phyloP scores from a whole-genome alignment of 768 basidiomycete species.

The Leccinum variicolor region DNA sequence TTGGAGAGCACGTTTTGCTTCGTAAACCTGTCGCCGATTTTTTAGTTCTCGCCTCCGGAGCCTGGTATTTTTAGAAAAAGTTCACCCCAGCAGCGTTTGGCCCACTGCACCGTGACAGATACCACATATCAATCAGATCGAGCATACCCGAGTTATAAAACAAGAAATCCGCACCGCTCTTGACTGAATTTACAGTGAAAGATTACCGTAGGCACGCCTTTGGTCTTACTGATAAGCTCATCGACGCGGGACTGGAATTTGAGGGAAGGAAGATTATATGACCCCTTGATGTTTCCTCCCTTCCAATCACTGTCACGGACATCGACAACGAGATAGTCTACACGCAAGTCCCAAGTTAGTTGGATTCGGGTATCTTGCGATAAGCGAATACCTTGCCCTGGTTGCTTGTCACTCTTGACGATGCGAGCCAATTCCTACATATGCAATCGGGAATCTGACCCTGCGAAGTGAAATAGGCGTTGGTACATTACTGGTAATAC shows the following conservation, averaged over 20 bases:
- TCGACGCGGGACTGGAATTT: constrained; percentile 58
- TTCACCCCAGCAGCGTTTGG: constrained; percentile 72
- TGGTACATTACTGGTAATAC: constrained; percentile 21
- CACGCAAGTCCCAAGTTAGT: neutral
- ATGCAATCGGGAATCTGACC: constrained; percentile 10
- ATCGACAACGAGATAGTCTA: constrained; percentile 74
- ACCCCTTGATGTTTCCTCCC: constrained; percentile 75
- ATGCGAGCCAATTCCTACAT: constrained; percentile 64
- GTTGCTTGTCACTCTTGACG: constrained; percentile 61
- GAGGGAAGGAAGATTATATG: constrained; percentile 58
- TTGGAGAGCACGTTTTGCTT: constrained; percentile 52
- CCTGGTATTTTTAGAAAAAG: constrained; percentile 13
- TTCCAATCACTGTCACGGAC: constrained; percentile 80
- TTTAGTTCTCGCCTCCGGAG: constrained; percentile 1
- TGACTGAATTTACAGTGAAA: constrained; percentile 83
- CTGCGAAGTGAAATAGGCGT: neutral
- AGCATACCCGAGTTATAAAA: neutral
- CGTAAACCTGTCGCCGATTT: constrained; percentile 51
- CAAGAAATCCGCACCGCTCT: constrained; percentile 49
- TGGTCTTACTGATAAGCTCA: constrained; percentile 55
- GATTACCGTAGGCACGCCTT: constrained; percentile 58
- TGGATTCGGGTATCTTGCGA: neutral
- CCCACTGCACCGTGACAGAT: constrained; percentile 53
- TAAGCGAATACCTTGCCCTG: constrained; percentile 36
- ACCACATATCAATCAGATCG: neutral